Percentiles rank a stretch among this genome's conserved stretches.
Evolutionary conservation across 768 basidiomycete genomes (phyloP).

Genomic region (Naganishia kalamii): DNA sequence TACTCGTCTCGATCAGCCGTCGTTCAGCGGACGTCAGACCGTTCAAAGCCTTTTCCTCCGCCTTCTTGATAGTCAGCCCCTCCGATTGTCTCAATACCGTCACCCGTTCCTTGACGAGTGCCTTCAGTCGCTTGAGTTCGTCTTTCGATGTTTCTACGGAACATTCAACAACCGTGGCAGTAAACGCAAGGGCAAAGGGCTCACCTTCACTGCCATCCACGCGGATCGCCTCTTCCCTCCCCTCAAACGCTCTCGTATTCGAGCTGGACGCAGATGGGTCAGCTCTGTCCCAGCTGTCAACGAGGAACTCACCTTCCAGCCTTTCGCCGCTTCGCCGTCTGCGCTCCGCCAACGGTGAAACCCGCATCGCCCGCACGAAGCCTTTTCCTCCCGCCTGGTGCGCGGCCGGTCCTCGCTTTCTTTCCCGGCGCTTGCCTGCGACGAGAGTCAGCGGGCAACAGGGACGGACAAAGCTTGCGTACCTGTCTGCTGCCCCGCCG

Average conservation of each 20-base stretch:
- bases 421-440: conserved; percentile 14
- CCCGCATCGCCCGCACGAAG: conserved; percentile 35
- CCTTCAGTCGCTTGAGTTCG: conserved; percentile 4
- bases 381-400: neutral
- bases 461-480: conserved; percentile 22
- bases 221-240: conserved; percentile 11
- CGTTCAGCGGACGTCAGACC: conserved; percentile 4
- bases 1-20: conserved; percentile 6
- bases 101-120: neutral
- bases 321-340: conserved; percentile 42
- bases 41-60: neutral
- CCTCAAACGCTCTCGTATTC: conserved; percentile 16
- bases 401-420: neutral
- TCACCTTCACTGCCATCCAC: conserved; percentile 9
- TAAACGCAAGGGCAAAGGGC: neutral
- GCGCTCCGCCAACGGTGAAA: conserved; percentile 36
- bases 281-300: neutral
- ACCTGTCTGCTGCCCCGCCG: conserved; percentile 30
- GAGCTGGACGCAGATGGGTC: neutral
- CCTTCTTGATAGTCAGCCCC: conserved; percentile 4
- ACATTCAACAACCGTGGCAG: neutral
- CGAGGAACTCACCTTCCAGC: conserved; percentile 29
- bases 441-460: neutral
- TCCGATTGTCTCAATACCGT: neutral
- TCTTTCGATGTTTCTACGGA: neutral